These are phyloP conservation scores for Lentinula aciculospora DNA, from an alignment of 768 basidiomycete species.

Conservation along the genomic window DNA sequence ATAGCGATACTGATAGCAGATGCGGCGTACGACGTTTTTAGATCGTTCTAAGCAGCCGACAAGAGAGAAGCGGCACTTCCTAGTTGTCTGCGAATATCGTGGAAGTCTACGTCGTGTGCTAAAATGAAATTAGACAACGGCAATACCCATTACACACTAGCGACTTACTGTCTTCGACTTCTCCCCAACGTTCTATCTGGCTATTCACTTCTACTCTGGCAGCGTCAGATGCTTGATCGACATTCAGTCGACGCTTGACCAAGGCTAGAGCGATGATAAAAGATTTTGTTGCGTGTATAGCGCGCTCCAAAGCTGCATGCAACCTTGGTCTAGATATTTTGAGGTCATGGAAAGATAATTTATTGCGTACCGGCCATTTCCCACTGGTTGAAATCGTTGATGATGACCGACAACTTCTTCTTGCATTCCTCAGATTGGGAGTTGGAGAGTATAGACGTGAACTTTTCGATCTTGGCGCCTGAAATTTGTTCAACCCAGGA, in stretches of 20 bases:
- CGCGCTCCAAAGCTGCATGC: conserved; percentile 79
- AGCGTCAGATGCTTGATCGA: conserved; percentile 80
- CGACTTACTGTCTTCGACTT: conserved; percentile 94
- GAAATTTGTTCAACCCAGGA: conserved; percentile 71
- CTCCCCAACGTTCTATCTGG: conserved; percentile 98
- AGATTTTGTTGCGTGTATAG: conserved; percentile 85
- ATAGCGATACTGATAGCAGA: neutral
- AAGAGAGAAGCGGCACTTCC: conserved; percentile 73
- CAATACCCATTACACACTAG: conserved; percentile 4
- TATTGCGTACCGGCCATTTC: conserved; percentile 77
- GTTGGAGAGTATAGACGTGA: conserved; percentile 66
- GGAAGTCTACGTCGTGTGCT: conserved; percentile 98
- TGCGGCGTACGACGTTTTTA: neutral
- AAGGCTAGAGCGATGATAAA: conserved; percentile 85
- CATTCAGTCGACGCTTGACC: conserved; percentile 67
- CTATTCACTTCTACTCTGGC: conserved; percentile 91
- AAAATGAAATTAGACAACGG: conserved; percentile 10
- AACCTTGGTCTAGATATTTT: neutral
- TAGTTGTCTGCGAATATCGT: conserved; percentile 84
- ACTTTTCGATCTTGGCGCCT: conserved; percentile 59
- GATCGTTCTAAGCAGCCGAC: conserved; percentile 14
- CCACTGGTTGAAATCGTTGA: conserved; percentile 72
- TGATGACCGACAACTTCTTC: conserved; percentile 46
- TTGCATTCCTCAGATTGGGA: conserved; percentile 69
- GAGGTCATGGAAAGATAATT: neutral